Percentiles rank a stretch among this genome's conserved stretches.
Evolutionary conservation across 805 yeast genomes (phyloP).

Genomic region (Metschnikowia dekortorum): DNA sequence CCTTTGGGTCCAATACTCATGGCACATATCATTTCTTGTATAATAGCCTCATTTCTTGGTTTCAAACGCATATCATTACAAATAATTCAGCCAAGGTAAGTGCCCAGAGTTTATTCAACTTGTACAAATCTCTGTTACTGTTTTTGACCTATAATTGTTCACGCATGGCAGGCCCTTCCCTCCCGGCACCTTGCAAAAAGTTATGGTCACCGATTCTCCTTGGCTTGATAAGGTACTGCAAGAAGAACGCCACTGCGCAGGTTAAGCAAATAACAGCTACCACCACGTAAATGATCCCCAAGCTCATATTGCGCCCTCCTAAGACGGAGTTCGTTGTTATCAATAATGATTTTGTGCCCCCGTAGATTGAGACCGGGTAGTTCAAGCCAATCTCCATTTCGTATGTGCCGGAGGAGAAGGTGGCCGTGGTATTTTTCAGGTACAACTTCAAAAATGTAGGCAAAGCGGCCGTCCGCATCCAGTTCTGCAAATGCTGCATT

Average conservation of each 20-base stretch:
- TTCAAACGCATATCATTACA: too few relatives aligned
- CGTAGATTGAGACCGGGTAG: conserved; percentile 77
- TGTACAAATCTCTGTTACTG: neutral
- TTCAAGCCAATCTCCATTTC: conserved; percentile 62
- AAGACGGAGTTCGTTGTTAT: conserved; percentile 76
- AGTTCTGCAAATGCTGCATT: conserved; percentile 87
- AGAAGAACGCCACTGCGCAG: conserved; percentile 69
- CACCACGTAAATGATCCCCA: conserved; percentile 81
- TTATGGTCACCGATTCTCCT: conserved; percentile 79
- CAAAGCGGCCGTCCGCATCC: conserved; percentile 97
- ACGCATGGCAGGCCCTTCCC: conserved; percentile 17
- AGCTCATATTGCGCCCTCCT: conserved; percentile 82
- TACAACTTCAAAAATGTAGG: conserved; percentile 86
- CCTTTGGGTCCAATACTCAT: too few relatives aligned
- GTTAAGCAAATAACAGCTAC: conserved; percentile 75
- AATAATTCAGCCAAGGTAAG: neutral
- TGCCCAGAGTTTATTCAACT: too few relatives aligned
- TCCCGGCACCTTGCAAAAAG: conserved; percentile 32
- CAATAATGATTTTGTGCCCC: conserved; percentile 84
- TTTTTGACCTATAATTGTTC: conserved; percentile 16
- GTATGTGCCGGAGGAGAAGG: conserved; percentile 65
- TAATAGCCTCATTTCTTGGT: too few relatives aligned
- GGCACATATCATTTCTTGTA: too few relatives aligned
- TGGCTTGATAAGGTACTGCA: conserved; percentile 82
- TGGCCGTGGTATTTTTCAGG: conserved; percentile 58